A percentile compares a stretch with the other conserved stretches of the same genome.
These are phyloP conservation scores for Phytomonas francai DNA, from an alignment of 208 protist species.

Conservation along the genomic window DNA sequence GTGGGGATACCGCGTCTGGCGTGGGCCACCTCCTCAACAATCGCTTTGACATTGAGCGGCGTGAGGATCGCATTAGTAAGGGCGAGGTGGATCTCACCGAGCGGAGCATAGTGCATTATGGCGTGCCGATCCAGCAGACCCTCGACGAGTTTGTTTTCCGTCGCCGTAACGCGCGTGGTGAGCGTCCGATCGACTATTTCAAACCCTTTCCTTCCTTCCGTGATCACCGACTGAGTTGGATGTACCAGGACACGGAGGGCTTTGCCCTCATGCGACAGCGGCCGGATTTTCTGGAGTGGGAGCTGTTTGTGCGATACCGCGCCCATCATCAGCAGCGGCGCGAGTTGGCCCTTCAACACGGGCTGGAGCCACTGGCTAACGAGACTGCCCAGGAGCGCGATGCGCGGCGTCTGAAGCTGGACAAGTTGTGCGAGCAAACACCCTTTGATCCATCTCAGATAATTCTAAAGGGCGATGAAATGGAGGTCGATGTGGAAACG, in stretches of 20 bases:
- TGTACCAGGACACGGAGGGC: slow-evolving; percentile 82
- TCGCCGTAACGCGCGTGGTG: slow-evolving; percentile 75
- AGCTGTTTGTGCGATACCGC: slow-evolving; percentile 85
- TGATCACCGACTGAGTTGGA: slow-evolving; percentile 55
- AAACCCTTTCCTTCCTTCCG: slow-evolving; percentile 80
- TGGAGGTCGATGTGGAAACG: slow-evolving; percentile 49
- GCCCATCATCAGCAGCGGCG: slow-evolving; percentile 85
- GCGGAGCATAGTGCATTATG: slow-evolving; percentile 63
- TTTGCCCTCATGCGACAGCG: slow-evolving; percentile 82
- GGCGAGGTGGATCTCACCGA: slow-evolving; percentile 77
- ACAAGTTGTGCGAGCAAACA: slow-evolving; percentile 79
- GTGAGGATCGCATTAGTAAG: slow-evolving; percentile 52
- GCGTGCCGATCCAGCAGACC: slow-evolving; percentile 62
- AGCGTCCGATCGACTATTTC: slow-evolving; percentile 86
- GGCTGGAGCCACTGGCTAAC: slow-evolving; percentile 79
- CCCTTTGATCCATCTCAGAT: slow-evolving; percentile 53
- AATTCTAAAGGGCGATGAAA: slow-evolving; percentile 52
- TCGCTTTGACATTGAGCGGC: slow-evolving; percentile 75
- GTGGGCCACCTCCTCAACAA: slow-evolving; percentile 78
- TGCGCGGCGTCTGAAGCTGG: slow-evolving; percentile 46
- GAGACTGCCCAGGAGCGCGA: slow-evolving; percentile 79
- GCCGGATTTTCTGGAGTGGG: slow-evolving; percentile 83
- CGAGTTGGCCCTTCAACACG: slow-evolving; percentile 65
- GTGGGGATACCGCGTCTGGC: slow-evolving; percentile 41
- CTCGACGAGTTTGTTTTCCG: slow-evolving; percentile 81